Evolutionary conservation across 257 asterid species (phyloP).

Genomic region (Solanum sejunctum): DNA sequence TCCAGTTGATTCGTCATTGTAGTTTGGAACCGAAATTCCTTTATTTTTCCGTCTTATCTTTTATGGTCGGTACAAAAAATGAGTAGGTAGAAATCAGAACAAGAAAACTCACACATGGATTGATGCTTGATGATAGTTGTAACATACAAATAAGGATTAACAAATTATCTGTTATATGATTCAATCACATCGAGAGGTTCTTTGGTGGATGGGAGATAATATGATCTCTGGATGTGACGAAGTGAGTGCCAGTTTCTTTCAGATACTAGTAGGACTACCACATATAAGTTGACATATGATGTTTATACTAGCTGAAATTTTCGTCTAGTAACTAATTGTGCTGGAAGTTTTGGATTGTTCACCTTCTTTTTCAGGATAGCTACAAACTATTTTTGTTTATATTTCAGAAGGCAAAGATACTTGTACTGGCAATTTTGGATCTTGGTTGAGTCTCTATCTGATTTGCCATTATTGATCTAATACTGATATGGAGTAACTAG

Average conservation of each 20-base stretch:
- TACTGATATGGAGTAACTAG: neutral
- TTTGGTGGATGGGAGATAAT: neutral
- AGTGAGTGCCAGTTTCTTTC: neutral
- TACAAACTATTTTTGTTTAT: neutral
- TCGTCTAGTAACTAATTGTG: neutral
- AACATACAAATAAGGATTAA: neutral
- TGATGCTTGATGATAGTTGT: neutral
- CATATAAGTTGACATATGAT: neutral
- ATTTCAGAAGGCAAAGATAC: neutral
- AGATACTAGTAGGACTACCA: neutral
- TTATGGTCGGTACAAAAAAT: neutral
- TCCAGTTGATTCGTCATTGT: neutral
- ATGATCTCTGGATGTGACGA: neutral
- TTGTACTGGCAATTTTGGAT: neutral
- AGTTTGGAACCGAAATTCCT: neutral
- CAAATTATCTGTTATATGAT: neutral
- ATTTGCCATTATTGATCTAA: neutral
- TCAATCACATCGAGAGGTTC: neutral
- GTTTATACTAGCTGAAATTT: neutral
- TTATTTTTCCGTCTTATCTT: neutral
- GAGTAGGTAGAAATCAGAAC: neutral
- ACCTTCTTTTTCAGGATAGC: neutral
- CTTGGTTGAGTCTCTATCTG: neutral
- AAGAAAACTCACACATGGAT: neutral
- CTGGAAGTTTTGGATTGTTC: neutral